Base-by-base conservation (phyloP, 306 rosid genomes). In the Fragaria ananassa region DNA sequence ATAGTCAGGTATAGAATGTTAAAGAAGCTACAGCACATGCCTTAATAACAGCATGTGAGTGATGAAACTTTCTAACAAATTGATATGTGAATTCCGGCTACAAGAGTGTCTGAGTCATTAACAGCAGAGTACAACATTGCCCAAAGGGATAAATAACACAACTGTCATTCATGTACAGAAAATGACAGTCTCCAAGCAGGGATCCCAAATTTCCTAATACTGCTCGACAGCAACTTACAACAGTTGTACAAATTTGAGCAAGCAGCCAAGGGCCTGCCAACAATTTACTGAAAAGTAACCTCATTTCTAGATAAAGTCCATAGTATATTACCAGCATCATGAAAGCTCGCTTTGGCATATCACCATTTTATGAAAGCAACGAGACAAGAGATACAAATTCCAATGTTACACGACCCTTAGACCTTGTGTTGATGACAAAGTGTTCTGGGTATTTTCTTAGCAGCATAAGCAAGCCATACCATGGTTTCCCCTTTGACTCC, bases 391-490 rank as follows among this genome's bases (percentile, higher is more conserved):
- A 96, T 71, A 96, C 99, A 66, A 92, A 96, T 79, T 96, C 99
- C 65, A 68, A 83, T 2, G 99, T 89, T 64, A 91, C 50, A 41
- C 97, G 85, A 57, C 93, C 96, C 87, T 96, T 96, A 76, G 98
- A 92, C 83, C 99, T 87, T 12, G 97, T 95, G 93, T 92, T 92
- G 83, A 95, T 92, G 83, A 95, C 98, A 66, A 95, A 95, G 76
- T 95, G 99, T 80, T 96, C 99, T 1, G 99, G 99, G 83, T 96
- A 96, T 85, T 93, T 96, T 79, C 99, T 90, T 68, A 96, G 83
- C 84, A 92, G 81, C 98, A 89, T 91, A 25, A 96, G 97, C 80
- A 96, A 83, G 44, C 98, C 98, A 62, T 88, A 92, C 99, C 99
- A 96, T 0, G 97, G 99, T 81, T 96, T 96, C 61, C 94, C 97